Conservation (phyloP, 1,139 yeast genomes). For the Lodderomyces metapsilosis region DNA sequence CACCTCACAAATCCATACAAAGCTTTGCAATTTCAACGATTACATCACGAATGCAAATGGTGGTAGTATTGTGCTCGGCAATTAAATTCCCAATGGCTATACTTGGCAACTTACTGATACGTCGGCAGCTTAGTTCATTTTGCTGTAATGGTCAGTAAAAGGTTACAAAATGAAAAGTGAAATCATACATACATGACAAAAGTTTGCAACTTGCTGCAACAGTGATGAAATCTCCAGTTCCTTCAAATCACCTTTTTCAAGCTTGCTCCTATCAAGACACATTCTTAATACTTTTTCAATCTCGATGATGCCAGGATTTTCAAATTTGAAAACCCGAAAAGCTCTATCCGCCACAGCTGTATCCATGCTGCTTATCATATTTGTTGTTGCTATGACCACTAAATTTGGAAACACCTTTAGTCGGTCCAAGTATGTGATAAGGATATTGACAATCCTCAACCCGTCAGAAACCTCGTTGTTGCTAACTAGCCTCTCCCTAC, state of each 20-base stretch:
- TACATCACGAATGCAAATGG: slow-evolving; percentile 2
- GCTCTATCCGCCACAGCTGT: slow-evolving; percentile 34
- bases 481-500: slow-evolving; percentile 26
- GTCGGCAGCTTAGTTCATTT: slow-evolving; percentile 8
- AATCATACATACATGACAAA: slow-evolving; percentile 9
- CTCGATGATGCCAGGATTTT: slow-evolving; percentile 21
- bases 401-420: slow-evolving; percentile 26
- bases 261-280: not conserved
- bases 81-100: slow-evolving; percentile 6
- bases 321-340: slow-evolving; percentile 26
- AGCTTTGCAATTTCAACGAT: slow-evolving; percentile 8
- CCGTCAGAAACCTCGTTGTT: slow-evolving; percentile 18
- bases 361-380: slow-evolving; percentile 27
- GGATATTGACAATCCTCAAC: slow-evolving; percentile 35
- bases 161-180: not conserved
- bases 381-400: slow-evolving; percentile 33
- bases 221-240: not conserved
- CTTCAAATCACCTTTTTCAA: not conserved
- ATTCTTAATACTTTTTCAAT: slow-evolving; percentile 11
- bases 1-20: slow-evolving; percentile 1
- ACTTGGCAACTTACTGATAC: slow-evolving; percentile 6
- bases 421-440: slow-evolving; percentile 33
- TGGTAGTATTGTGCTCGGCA: not conserved
- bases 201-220: slow-evolving; percentile 7
- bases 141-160: slow-evolving; percentile 7